These are phyloP conservation scores for Apiotrichum laibachii DNA, from an alignment of 1,284 basidiomycete genomes.

Conservation along the genomic window DNA sequence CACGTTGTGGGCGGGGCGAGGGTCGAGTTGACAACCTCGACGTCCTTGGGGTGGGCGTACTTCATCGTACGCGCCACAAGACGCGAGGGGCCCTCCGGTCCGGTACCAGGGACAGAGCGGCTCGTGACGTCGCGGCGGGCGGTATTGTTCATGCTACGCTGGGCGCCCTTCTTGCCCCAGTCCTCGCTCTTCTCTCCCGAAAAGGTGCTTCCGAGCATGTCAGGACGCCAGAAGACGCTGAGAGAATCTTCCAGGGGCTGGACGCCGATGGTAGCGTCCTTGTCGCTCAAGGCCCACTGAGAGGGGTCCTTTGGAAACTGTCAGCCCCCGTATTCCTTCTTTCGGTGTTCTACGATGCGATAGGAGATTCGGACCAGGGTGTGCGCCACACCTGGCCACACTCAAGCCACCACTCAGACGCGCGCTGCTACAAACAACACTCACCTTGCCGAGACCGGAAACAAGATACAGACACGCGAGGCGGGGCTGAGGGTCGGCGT, in stretches of 20 bases:
- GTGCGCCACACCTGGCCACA: neutral
- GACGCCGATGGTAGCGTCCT: slow-evolving; percentile 76
- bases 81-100: slow-evolving; percentile 54
- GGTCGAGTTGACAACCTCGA: slow-evolving; percentile 89
- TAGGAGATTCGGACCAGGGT: neutral
- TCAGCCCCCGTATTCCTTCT: neutral
- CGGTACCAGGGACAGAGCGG: slow-evolving; percentile 50
- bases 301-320: slow-evolving; percentile 30
- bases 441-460: slow-evolving; percentile 54
- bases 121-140: slow-evolving; percentile 52
- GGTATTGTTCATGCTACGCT: slow-evolving; percentile 26
- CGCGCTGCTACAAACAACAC: slow-evolving; percentile 3
- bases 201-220: slow-evolving; percentile 84
- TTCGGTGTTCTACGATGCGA: neutral
- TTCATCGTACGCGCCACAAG: slow-evolving; percentile 88
- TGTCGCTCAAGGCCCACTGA: slow-evolving; percentile 85
- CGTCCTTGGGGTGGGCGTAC: slow-evolving; percentile 54
- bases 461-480: slow-evolving; percentile 55
- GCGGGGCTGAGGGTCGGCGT: slow-evolving; percentile 36
- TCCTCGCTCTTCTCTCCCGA: slow-evolving; percentile 59
- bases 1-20: slow-evolving; percentile 86
- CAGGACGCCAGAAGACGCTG: slow-evolving; percentile 88
- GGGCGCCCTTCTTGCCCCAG: slow-evolving; percentile 14
- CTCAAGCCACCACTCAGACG: neutral
- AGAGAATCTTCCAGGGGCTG: slow-evolving; percentile 85